Evolutionary conservation across 768 basidiomycete species (phyloP).

Genomic region (Dentipellis fragilis): DNA sequence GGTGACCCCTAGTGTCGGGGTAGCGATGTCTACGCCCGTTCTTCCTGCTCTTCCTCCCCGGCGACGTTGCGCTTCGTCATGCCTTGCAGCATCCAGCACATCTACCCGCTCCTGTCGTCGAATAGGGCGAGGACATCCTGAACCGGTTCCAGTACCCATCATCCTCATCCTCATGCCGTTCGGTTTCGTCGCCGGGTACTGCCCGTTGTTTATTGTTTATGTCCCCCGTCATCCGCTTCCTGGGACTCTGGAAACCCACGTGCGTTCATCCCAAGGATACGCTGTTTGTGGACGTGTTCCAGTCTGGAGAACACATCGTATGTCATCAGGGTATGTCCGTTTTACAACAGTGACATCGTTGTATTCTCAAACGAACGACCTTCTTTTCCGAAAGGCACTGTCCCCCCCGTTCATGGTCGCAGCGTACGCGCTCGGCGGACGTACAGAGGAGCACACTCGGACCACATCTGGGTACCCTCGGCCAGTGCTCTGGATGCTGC

Average conservation of each 20-base stretch:
- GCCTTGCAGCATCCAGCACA: slow-evolving; percentile 88
- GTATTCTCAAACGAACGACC: neutral
- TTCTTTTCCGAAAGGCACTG: slow-evolving; percentile 51
- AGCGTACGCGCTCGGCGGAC: slow-evolving; percentile 62
- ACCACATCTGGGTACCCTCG: no score
- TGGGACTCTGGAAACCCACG: slow-evolving; percentile 62
- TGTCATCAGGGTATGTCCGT: slow-evolving; percentile 81
- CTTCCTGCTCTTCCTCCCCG: slow-evolving; percentile 15
- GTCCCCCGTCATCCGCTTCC: slow-evolving; percentile 60
- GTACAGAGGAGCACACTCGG: no score
- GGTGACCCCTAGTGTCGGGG: neutral
- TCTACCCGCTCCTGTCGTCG: slow-evolving; percentile 83
- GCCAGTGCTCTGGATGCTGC: no score
- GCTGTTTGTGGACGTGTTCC: slow-evolving; percentile 93
- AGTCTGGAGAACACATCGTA: slow-evolving; percentile 97
- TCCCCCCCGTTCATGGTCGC: slow-evolving; percentile 96
- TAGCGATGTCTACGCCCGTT: neutral
- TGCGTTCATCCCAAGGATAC: slow-evolving; percentile 66
- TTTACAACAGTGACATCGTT: neutral
- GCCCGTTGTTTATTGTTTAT: slow-evolving; percentile 78
- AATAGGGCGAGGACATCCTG: slow-evolving; percentile 93
- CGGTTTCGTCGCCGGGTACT: slow-evolving; percentile 85
- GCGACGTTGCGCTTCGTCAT: slow-evolving; percentile 52
- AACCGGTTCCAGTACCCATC: slow-evolving; percentile 90
- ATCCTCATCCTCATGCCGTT: slow-evolving; percentile 98